Evolutionary conservation across 768 basidiomycete species (phyloP), one percentile per base, ranked within the genome.

Genomic region (Mycena amicta): DNA sequence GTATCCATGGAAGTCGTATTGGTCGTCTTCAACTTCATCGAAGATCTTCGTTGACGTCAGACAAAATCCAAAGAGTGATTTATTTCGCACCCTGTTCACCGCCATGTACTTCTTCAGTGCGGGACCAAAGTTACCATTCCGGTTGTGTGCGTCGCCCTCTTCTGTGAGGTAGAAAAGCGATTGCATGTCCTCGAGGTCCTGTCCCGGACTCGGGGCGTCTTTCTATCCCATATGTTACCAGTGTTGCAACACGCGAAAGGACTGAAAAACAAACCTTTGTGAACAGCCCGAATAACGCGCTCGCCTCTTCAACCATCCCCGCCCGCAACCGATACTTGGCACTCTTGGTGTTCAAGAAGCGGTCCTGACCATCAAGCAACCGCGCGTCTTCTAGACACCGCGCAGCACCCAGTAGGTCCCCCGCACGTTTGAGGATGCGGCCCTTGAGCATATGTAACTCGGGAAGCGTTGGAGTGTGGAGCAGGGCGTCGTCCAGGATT

Each of bases 1-100:
- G 72, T 98, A 99, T 5, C 90, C 86, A 71, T 99, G 97, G 80
- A 99, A 99, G 72, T 99, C 97, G 66, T 90, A 98, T 73, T 98
- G 95, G 67, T 97, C 95, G 64, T 98, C 94, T 62, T 97, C 93
- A 62, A 91, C 83, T 52, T 90, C 90, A 53, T 88, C 82, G 71
- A 96, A 98, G 16, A 88, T 75, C 92, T 37, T n/a, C n/a, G 33
- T 39, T 27, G 50, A 29, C n/a, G 12, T 2, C 29, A 1, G 45
- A 52, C 23, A 43, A 30, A 53, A 52, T 45, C 46, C 59, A 20
- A 26, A 4, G 5, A 43, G 15, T 27, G 28, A 30, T 40, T 43
- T 60, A 29, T 23, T 29, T 68, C 75, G 41, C 43, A 92, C 92
- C 78, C 86, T 91, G 57, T 85, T 83, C 45, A 95, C 77, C 27